Base-by-base conservation (phyloP, 352 stramenopile species). In the Phytophthora crassamura region DNA sequence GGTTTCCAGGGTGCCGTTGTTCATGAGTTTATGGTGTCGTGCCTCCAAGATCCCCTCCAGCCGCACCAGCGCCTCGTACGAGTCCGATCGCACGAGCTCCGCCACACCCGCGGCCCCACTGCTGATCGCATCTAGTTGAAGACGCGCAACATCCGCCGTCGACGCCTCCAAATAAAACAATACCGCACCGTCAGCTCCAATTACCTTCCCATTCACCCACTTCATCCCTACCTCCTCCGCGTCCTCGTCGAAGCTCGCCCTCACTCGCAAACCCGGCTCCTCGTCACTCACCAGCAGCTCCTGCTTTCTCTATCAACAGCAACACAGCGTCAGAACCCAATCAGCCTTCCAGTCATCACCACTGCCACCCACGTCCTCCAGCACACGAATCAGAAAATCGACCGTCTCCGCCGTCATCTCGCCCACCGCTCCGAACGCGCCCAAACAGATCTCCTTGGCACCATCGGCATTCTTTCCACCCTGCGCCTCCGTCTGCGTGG, bases 11-110 rank as follows among this genome's bases (percentile, higher is more conserved):
- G 74, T 32, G 3, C 82, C 83, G 36, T 90, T 62, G 12, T 62
- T 68, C 83, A 94, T 90, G 25, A 94, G 58, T 30, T 88, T 69
- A 45, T 85, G 78, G 46, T 94, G 86, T 1, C 86, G 67, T n/a
- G 78, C 75, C 48, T 94, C 86, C 34, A 94, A 68, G 32, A 91
- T 90, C 2, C 72, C 71, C 56, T 94, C 86, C 11, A 94, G 64
- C 53, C 88, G 80, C 39, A 91, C 80, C 12, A 94, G 64, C 5
- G 83, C 77, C 61, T 94, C 86, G 67, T 92, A 94, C 15, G 83
- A 92, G 20, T 86, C 76, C 8, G 82, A 89, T 33, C 73, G 76
- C 47, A 65, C 55, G 6, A 84, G 34, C 25, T 67, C 54, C 15
- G 52, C 60, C 11, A 67, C 63, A 12, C 42, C 34, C 3, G 38